Evolutionary conservation across 495 filamentous ascomycete species (phyloP).

Genomic region (Daldinia bambusicola): DNA sequence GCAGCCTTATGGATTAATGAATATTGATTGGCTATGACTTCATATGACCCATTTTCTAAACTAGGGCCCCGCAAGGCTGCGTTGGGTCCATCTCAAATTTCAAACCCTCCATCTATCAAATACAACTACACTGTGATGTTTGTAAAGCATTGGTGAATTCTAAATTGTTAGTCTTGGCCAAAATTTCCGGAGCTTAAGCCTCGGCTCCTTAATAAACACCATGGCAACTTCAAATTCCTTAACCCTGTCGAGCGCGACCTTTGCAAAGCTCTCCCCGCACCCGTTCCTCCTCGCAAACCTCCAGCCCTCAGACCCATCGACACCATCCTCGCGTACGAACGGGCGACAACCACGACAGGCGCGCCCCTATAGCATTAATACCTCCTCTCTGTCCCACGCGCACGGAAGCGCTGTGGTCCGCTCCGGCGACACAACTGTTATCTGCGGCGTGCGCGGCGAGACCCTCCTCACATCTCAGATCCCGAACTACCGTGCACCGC

Average conservation of each 20-base stretch:
- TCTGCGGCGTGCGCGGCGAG: slow-evolving; percentile 90
- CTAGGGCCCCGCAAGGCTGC: slow-evolving; percentile 37
- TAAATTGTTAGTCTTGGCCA: neutral
- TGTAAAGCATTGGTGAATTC: slow-evolving; percentile 10
- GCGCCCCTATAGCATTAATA: slow-evolving; percentile 76
- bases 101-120: slow-evolving; percentile 12
- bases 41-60: slow-evolving; percentile 3
- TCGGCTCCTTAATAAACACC: neutral
- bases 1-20: slow-evolving; percentile 15
- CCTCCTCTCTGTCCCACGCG: slow-evolving; percentile 82
- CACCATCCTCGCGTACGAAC: slow-evolving; percentile 74
- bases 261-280: slow-evolving; percentile 88
- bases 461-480: slow-evolving; percentile 77
- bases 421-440: slow-evolving; percentile 86
- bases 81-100: slow-evolving; percentile 37
- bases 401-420: slow-evolving; percentile 90
- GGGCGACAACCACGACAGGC: slow-evolving; percentile 75
- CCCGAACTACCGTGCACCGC: slow-evolving; percentile 66
- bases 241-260: slow-evolving; percentile 80
- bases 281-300: slow-evolving; percentile 92
- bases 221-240: slow-evolving; percentile 56
- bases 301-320: slow-evolving; percentile 64
- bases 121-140: slow-evolving; percentile 9
- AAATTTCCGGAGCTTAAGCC: neutral
- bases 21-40: slow-evolving; percentile 21